Conservation (phyloP, 768 basidiomycete genomes). For the Aureoboletus auriporus region DNA sequence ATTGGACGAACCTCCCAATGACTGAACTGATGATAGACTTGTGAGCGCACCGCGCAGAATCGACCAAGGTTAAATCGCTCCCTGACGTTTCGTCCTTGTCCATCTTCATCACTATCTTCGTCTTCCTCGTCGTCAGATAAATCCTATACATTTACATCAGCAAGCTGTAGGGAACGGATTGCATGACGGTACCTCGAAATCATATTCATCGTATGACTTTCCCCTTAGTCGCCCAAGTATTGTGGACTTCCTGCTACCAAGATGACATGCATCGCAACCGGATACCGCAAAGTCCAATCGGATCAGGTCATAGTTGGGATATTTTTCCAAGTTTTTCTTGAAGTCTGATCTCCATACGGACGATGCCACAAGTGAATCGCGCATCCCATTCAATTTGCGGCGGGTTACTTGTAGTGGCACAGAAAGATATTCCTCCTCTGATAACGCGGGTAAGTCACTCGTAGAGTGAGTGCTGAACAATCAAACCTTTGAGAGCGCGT, state of each 20-base stretch:
- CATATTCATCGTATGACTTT: conserved; percentile 61
- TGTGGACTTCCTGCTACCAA: conserved; percentile 67
- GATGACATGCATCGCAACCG: conserved; percentile 79
- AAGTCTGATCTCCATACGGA: conserved; percentile 77
- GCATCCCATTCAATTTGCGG: conserved; percentile 64
- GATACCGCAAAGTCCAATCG: conserved; percentile 53
- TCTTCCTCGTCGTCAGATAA: conserved; percentile 22
- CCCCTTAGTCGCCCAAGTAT: conserved; percentile 61
- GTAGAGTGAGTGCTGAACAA: neutral
- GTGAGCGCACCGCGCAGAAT: conserved; percentile 70
- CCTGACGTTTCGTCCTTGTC: conserved; percentile 8
- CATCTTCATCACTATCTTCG: neutral
- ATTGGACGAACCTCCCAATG: conserved; percentile 74
- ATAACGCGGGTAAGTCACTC: neutral
- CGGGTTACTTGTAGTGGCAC: conserved; percentile 64
- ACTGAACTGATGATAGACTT: conserved; percentile 64
- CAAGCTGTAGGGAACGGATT: neutral
- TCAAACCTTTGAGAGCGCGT: conserved; percentile 44
- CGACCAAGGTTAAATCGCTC: conserved; percentile 65
- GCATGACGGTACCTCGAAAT: conserved; percentile 52
- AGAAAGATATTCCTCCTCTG: conserved; percentile 68
- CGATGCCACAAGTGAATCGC: conserved; percentile 77
- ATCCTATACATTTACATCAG: conserved; percentile 11
- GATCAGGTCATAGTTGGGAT: conserved; percentile 58
- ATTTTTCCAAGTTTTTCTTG: conserved; percentile 58